Evolutionary conservation across 1,284 basidiomycete species (phyloP).

Genomic region (Fistulinella staudtii): DNA sequence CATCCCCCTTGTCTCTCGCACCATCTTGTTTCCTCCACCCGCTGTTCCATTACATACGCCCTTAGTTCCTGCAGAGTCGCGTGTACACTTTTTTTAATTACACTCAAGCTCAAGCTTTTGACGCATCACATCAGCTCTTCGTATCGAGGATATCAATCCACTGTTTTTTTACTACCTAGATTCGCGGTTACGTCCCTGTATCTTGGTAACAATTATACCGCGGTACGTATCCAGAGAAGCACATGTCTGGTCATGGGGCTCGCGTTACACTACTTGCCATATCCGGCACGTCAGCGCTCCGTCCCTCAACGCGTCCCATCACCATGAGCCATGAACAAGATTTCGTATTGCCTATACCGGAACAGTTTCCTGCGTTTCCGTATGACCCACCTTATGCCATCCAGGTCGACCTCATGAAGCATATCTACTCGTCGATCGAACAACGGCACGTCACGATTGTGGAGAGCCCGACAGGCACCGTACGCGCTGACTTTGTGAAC

Average conservation of each 20-base stretch:
- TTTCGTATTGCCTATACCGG: conserved; percentile 53
- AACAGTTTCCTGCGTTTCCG: conserved; percentile 72
- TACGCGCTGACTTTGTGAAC: conserved; percentile 29
- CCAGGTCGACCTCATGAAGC: conserved; percentile 86
- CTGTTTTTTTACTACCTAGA: conserved; percentile 7
- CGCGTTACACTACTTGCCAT: too few relatives aligned
- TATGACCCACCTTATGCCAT: conserved; percentile 83
- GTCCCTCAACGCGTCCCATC: too few relatives aligned
- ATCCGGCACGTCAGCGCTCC: too few relatives aligned
- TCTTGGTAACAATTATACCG: too few relatives aligned
- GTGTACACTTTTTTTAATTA: conserved; percentile 25
- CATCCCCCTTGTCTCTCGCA: conserved; percentile 12
- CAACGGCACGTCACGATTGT: conserved; percentile 71
- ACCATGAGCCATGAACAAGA: conserved; percentile 3
- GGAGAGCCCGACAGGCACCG: conserved; percentile 85
- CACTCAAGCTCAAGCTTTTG: conserved; percentile 17
- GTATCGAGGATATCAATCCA: conserved; percentile 9
- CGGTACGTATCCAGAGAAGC: too few relatives aligned
- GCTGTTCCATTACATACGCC: conserved; percentile 19
- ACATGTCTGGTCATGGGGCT: too few relatives aligned
- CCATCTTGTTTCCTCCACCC: conserved; percentile 13
- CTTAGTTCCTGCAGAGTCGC: conserved; percentile 20
- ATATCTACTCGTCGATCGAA: conserved; percentile 83
- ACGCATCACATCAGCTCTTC: too few relatives aligned
- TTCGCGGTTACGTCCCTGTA: too few relatives aligned